phyloP scores from a whole-genome alignment of 2,329 filamentous ascomycete species.

The Botrytis deweyae region DNA sequence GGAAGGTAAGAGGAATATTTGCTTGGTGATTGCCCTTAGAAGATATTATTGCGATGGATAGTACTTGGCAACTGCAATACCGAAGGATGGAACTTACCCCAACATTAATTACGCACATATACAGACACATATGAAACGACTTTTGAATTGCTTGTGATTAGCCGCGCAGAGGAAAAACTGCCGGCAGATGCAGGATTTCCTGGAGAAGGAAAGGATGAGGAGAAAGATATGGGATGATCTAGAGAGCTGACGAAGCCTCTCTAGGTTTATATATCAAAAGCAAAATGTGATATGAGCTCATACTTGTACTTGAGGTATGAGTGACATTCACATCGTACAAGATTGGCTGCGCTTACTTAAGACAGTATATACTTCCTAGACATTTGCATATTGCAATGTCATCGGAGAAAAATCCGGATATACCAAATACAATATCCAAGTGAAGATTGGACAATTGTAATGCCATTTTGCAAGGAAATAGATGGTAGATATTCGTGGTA shows the following conservation, averaged over 20 bases:
- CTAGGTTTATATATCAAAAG: background rate
- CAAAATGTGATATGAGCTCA: background rate
- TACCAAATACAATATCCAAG: background rate
- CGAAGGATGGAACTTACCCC: background rate
- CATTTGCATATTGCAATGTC: background rate
- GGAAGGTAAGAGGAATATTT: background rate
- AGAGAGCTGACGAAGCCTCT: conserved; percentile 4
- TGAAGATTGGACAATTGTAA: background rate
- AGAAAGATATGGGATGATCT: background rate
- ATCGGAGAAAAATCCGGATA: background rate
- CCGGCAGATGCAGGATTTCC: background rate
- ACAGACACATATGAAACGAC: background rate
- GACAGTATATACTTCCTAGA: background rate
- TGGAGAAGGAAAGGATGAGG: background rate
- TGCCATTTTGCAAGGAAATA: background rate
- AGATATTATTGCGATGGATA: background rate
- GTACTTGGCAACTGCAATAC: background rate
- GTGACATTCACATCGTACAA: background rate
- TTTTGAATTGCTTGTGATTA: background rate
- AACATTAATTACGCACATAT: background rate
- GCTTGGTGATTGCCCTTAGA: background rate
- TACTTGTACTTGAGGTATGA: background rate
- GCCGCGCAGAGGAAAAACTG: background rate
- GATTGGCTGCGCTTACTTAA: background rate
- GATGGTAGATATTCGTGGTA: background rate